Base-by-base conservation (phyloP, 352 stramenopile genomes). In the Phytophthora quininea region DNA sequence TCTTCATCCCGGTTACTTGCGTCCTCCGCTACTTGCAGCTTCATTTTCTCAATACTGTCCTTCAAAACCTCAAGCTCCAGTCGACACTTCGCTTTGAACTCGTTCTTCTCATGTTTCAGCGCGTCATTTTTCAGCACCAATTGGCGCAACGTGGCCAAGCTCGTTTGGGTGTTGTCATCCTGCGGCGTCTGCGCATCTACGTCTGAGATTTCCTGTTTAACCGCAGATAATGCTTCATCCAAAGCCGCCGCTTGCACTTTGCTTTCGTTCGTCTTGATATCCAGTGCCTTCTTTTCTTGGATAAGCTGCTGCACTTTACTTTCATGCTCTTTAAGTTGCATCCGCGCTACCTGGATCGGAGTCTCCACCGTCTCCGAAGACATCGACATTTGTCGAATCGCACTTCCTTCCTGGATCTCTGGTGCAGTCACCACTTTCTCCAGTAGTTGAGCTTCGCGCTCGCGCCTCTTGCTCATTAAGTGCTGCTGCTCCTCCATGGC, bases 111-210 rank as follows among this genome's bases (percentile, higher is more conserved):
- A 15, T 53, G 66, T 56, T 91, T 91, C 3, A 92, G 69, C 12
- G 51, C 51, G 51, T 91, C 82, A 33, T 90, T 90, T 37, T 81
- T 70, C 33, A 60, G 35, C 19, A 92, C 56, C 11, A 93, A 51
- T 19, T 70, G 49, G 3, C 64, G 67, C 19, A 93, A 40, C 29
- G 51, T 73, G 10, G 19, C 33, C 1, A 90, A 12, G 1, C 81
- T 45, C 0, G 61, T 54, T 32, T 85, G 64, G 0, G 67, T 40
- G 10, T 58, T 68, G 1, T 59, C 52, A 10, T 88, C 61, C 19
- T 74, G 56, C 1, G 71, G 52, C 31, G 74, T 73, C 37, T 85
- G 67, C 3, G 50, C 64, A 48, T 81, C 69, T 1, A 94, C 54
- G 15, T 74, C 56, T 1, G 60, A 30, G 3, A 82, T 43, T 33